These are phyloP conservation scores for Podaxis carcinomalis DNA, from an alignment of 768 basidiomycete species.

Conservation along the genomic window DNA sequence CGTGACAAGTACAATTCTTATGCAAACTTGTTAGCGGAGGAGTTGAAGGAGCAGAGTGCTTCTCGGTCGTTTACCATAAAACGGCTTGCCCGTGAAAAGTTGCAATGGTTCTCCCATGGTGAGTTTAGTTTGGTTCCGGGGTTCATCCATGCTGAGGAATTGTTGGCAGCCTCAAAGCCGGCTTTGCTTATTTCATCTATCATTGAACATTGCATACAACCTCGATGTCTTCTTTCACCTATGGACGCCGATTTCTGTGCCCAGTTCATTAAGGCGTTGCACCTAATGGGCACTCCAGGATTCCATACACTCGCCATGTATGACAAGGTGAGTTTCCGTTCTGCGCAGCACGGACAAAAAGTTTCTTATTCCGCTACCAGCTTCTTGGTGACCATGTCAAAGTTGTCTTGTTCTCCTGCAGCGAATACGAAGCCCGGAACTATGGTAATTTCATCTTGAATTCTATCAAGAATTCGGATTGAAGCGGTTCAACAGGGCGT, in stretches of 20 bases:
- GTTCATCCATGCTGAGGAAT: background rate
- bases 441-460: conserved; percentile 54
- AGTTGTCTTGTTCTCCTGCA: conserved; percentile 85
- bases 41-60: conserved; percentile 72
- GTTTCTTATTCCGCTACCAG: conserved; percentile 33
- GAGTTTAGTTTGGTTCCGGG: conserved; percentile 11
- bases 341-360: background rate
- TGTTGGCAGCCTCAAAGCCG: conserved; percentile 37
- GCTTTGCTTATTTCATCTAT: conserved; percentile 53
- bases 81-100: conserved; percentile 72
- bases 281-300: conserved; percentile 82
- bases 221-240: conserved; percentile 88
- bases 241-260: conserved; percentile 96
- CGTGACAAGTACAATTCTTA: conserved; percentile 67
- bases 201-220: conserved; percentile 90
- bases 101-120: conserved; percentile 79
- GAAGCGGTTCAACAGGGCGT: conserved; percentile 50
- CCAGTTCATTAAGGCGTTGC: conserved; percentile 84
- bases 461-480: conserved; percentile 2
- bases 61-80: conserved; percentile 73
- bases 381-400: conserved; percentile 83
- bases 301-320: conserved; percentile 87
- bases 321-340: conserved; percentile 54
- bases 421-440: conserved; percentile 94
- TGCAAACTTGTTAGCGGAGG: conserved; percentile 54